Percentiles rank a stretch among this genome's conserved stretches.
These are phyloP conservation scores for Candida montana DNA, from an alignment of 805 yeast species.

Conservation along the genomic window DNA sequence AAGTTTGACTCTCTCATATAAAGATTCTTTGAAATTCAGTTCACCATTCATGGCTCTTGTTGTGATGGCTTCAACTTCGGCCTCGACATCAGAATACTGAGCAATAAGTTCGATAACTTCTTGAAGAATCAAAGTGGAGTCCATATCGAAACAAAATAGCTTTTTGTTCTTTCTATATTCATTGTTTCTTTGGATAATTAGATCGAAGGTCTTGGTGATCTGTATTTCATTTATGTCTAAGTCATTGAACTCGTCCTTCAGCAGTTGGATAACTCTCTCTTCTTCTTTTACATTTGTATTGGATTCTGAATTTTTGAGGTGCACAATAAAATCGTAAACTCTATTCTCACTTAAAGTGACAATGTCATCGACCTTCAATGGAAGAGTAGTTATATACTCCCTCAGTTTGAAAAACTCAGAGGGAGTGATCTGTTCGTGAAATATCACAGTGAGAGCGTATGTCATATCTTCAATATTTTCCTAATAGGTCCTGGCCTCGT, in stretches of 20 bases:
- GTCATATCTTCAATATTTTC: slow-evolving; percentile 3
- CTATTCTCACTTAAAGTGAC: slow-evolving; percentile 28
- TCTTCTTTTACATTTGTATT: slow-evolving; percentile 14
- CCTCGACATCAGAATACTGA: slow-evolving; percentile 86
- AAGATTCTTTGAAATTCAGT: slow-evolving; percentile 80
- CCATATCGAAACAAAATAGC: slow-evolving; percentile 93
- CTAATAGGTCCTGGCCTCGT: too few species aligned
- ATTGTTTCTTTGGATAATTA: slow-evolving; percentile 36
- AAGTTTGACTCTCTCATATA: slow-evolving; percentile 68
- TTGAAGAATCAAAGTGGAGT: slow-evolving; percentile 90
- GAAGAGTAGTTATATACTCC: slow-evolving; percentile 24
- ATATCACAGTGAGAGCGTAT: slow-evolving; percentile 26
- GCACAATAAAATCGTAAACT: slow-evolving; percentile 34
- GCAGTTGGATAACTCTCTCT: slow-evolving; percentile 5
- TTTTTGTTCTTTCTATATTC: slow-evolving; percentile 34
- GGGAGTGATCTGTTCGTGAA: slow-evolving; percentile 19
- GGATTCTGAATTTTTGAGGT: slow-evolving; percentile 14
- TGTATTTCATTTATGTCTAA: slow-evolving; percentile 2
- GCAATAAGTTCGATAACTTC: slow-evolving; percentile 97
- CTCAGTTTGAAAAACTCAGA: slow-evolving; percentile 21
- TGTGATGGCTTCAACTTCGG: slow-evolving; percentile 81
- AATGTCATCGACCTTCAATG: slow-evolving; percentile 26
- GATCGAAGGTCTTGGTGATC: slow-evolving; percentile 28
- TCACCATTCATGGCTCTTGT: slow-evolving; percentile 97
- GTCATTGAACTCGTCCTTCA: slow-evolving; percentile 3